Evolutionary conservation across 2,329 filamentous ascomycete species (phyloP).

Genomic region (Stagonosporopsis chrysanthemi): DNA sequence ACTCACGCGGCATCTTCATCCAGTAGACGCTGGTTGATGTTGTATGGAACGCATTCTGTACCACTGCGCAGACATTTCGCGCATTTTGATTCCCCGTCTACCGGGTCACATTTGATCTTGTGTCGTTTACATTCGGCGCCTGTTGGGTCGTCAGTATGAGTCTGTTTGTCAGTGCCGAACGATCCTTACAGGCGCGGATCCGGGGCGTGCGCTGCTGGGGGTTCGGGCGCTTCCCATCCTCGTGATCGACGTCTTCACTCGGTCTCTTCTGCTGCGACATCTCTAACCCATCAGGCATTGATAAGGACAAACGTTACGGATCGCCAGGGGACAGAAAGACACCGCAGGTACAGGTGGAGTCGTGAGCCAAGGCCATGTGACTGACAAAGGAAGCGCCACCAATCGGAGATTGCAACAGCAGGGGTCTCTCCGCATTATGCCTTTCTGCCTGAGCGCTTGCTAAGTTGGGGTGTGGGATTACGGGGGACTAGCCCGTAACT

Average conservation of each 20-base stretch:
- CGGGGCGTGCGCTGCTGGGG: conserved; percentile 33
- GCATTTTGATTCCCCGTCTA: conserved; percentile 42
- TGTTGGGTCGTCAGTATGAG: conserved; percentile 18
- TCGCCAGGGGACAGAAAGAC: conserved; percentile 15
- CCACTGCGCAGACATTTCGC: conserved; percentile 53
- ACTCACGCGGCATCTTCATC: conserved; percentile 45
- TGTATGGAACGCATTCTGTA: conserved; percentile 83
- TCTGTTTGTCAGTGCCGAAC: neutral
- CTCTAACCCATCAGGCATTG: conserved; percentile 60
- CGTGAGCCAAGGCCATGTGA: conserved; percentile 18
- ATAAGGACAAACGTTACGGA: conserved; percentile 17
- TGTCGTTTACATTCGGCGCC: conserved; percentile 47
- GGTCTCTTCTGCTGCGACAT: conserved; percentile 62
- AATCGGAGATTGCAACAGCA: conserved; percentile 17
- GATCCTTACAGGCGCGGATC: conserved; percentile 39
- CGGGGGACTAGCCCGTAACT: conserved; percentile 7
- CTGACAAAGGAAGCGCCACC: conserved; percentile 20
- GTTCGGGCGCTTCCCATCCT: conserved; percentile 37
- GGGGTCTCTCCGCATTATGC: conserved; percentile 13
- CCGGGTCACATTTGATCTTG: conserved; percentile 47
- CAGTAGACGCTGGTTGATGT: conserved; percentile 42
- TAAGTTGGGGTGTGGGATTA: neutral
- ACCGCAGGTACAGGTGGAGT: conserved; percentile 18
- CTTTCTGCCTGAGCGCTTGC: conserved; percentile 1
- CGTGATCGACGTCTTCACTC: conserved; percentile 40